Evolutionary conservation across 1,139 yeast genomes (phyloP).

Genomic region (Yamadazyma siamensis): DNA sequence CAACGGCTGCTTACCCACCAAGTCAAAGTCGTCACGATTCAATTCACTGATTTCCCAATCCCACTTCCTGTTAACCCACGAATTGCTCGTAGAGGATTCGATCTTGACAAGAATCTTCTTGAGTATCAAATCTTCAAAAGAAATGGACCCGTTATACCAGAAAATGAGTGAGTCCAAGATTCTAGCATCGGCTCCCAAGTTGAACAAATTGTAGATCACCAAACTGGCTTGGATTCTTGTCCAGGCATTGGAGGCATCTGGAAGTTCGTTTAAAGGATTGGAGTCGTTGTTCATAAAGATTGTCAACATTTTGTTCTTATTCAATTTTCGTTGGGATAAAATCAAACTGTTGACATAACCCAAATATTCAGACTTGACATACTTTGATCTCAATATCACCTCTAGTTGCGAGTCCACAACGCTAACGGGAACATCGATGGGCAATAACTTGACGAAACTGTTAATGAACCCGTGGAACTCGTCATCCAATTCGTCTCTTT

Average conservation of each 20-base stretch:
- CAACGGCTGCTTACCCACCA: slow-evolving; percentile 43
- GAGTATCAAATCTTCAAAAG: slow-evolving; percentile 60
- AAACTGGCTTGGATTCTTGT: slow-evolving; percentile 42
- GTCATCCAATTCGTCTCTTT: slow-evolving; percentile 30
- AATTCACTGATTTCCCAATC: slow-evolving; percentile 64
- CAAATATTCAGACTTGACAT: slow-evolving; percentile 35
- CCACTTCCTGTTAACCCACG: slow-evolving; percentile 57
- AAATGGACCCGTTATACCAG: slow-evolving; percentile 60
- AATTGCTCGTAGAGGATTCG: slow-evolving; percentile 47
- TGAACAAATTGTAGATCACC: slow-evolving; percentile 45
- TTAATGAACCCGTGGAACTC: slow-evolving; percentile 29
- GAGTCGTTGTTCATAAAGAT: slow-evolving; percentile 53
- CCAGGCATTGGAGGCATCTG: slow-evolving; percentile 17
- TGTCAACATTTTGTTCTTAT: slow-evolving; percentile 62
- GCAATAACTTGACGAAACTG: slow-evolving; percentile 12
- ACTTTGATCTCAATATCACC: slow-evolving; percentile 49
- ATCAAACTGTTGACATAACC: slow-evolving; percentile 35
- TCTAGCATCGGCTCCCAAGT: slow-evolving; percentile 47
- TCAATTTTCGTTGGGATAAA: slow-evolving; percentile 28
- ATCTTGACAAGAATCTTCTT: slow-evolving; percentile 51
- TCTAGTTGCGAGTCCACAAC: slow-evolving; percentile 68
- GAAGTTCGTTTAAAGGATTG: slow-evolving; percentile 25
- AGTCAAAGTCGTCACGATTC: slow-evolving; percentile 37
- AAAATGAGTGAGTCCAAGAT: slow-evolving; percentile 35
- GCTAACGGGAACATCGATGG: slow-evolving; percentile 43